Conservation (phyloP, 306 rosid genomes). For the Lotus japonicus region DNA sequence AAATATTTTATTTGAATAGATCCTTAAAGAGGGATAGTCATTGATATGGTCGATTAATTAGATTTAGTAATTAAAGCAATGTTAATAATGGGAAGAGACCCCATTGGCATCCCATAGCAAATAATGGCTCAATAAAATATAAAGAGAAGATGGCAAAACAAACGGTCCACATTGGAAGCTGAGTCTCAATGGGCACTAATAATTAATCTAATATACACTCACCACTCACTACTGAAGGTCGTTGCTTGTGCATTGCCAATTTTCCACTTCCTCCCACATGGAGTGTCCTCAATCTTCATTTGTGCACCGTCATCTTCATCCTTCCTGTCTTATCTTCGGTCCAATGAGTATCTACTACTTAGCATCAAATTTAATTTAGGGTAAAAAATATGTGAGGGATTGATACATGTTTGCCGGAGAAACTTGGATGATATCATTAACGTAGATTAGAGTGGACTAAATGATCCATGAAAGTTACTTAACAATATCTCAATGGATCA, state of each 20-base stretch:
- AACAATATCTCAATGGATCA: too few relatives aligned
- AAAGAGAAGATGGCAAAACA: slow-evolving; percentile 16
- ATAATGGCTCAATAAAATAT: slow-evolving; percentile 7
- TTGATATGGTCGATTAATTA: slow-evolving; percentile 19
- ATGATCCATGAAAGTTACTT: too few relatives aligned
- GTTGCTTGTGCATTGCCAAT: slow-evolving; percentile 4
- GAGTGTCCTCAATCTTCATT: slow-evolving; percentile 12
- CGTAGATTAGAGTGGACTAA: too few relatives aligned
- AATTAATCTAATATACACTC: slow-evolving; percentile 7
- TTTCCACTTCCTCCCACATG: slow-evolving; percentile 29
- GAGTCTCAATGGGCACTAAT: background rate
- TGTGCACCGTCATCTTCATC: background rate
- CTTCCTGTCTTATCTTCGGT: background rate
- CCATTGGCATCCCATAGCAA: background rate
- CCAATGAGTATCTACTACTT: too few relatives aligned
- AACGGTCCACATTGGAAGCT: slow-evolving; percentile 8
- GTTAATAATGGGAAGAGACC: slow-evolving; percentile 4
- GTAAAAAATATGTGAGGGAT: too few relatives aligned
- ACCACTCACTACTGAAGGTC: slow-evolving; percentile 42
- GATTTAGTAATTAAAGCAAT: background rate
- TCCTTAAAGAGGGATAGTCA: background rate
- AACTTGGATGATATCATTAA: too few relatives aligned
- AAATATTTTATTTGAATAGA: background rate
- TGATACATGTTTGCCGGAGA: too few relatives aligned
- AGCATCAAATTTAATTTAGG: too few relatives aligned